Percentiles rank a stretch among this genome's conserved stretches.
Conservation (phyloP, 78 protist species). For the Paulinella micropora region DNA sequence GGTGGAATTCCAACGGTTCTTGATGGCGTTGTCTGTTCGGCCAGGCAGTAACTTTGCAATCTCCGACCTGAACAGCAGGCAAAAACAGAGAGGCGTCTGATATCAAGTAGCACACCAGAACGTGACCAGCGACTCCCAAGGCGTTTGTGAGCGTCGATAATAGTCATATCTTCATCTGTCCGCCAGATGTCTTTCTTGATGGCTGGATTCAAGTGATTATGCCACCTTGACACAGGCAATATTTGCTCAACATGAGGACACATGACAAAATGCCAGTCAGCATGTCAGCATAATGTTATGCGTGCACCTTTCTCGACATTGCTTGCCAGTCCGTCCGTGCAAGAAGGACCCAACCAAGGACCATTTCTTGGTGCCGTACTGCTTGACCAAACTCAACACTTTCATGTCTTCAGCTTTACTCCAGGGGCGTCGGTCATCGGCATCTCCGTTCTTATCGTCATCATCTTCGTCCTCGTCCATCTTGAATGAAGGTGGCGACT, state of each 20-base stretch:
- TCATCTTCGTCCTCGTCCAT: neutral
- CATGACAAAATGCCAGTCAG: neutral
- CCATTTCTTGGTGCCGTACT: neutral
- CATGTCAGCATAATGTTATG: neutral
- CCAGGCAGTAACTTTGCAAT: neutral
- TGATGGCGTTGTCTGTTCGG: neutral
- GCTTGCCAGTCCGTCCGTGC: neutral
- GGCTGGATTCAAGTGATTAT: neutral
- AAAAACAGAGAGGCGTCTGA: too few relatives aligned
- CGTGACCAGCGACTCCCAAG: neutral
- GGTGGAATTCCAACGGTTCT: conserved; percentile 2
- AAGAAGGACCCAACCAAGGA: neutral
- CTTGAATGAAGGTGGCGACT: too few relatives aligned
- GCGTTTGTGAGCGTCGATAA: conserved; percentile 2
- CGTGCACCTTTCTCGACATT: neutral
- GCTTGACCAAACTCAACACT: neutral
- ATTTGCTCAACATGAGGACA: neutral
- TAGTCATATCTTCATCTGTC: neutral
- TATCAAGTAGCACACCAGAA: too few relatives aligned
- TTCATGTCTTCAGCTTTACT: neutral
- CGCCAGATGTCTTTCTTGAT: neutral
- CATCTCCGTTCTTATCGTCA: neutral
- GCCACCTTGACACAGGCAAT: neutral
- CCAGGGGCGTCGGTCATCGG: neutral
- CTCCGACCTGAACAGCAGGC: too few relatives aligned